Percentiles rank a stretch among this genome's conserved stretches.
Evolutionary conservation across 208 protist genomes (phyloP).

Genomic region (Herpetomonas tarakana): DNA sequence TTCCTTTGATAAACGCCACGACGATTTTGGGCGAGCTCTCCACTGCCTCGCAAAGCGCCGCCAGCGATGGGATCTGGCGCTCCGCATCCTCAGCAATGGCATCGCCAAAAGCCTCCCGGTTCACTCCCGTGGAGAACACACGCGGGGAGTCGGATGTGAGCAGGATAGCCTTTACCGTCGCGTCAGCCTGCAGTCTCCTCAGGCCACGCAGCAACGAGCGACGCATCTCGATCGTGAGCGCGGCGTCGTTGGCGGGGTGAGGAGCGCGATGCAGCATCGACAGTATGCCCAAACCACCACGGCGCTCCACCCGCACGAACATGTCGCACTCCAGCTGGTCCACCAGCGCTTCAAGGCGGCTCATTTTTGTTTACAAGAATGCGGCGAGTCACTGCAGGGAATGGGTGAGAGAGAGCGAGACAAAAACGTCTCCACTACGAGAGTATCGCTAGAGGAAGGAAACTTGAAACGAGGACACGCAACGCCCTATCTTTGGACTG

Average conservation of each 20-base stretch:
- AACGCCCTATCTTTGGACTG: too few relatives aligned
- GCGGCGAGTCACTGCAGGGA: too few relatives aligned
- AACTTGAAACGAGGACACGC: background rate
- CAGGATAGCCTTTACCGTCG: constrained; percentile 21
- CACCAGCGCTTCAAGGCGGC: constrained; percentile 17
- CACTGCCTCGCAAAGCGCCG: constrained; percentile 37
- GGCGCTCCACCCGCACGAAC: constrained; percentile 54
- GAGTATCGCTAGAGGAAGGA: too few relatives aligned
- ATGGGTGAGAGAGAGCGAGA: too few relatives aligned
- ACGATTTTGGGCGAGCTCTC: constrained; percentile 58
- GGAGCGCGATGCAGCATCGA: constrained; percentile 38
- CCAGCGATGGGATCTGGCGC: constrained; percentile 47
- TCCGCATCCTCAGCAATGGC: constrained; percentile 24
- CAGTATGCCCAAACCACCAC: constrained; percentile 32
- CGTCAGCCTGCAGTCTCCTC: constrained; percentile 32
- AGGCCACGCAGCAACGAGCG: constrained; percentile 43
- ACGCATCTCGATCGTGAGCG: constrained; percentile 45
- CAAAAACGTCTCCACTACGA: too few relatives aligned
- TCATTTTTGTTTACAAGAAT: constrained; percentile 19
- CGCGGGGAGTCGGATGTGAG: constrained; percentile 34
- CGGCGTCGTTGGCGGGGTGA: constrained; percentile 23
- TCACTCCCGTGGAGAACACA: constrained; percentile 76
- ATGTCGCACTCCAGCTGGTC: constrained; percentile 42
- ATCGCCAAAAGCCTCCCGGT: constrained; percentile 48
- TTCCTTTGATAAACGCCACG: constrained; percentile 65